Base-by-base conservation (phyloP, 495 filamentous ascomycete genomes). In the Entonaema liquescens region DNA sequence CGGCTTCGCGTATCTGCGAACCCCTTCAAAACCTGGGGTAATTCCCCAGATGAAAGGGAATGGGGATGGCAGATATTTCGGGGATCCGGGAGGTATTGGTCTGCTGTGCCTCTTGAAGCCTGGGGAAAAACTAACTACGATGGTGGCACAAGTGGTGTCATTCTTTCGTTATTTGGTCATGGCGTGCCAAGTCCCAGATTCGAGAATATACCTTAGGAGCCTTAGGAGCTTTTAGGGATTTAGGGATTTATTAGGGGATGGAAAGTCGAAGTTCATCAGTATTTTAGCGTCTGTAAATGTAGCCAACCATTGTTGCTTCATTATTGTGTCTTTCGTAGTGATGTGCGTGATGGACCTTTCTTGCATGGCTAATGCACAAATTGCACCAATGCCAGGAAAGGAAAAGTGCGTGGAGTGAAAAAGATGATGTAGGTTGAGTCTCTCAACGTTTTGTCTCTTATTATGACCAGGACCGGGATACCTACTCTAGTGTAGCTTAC, bases 21-120 rank as follows among this genome's bases (percentile, higher is more conserved):
- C 26, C n/a, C n/a, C 23, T 15, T n/a, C 0, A 50, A 72, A 73
- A 73, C 42, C 70, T 69, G 70, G 70, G 70, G 70, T 68, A 69
- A 73, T 36, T 50, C 29, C 53, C 26, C 53, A 35, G 53, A 33
- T 25, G 36, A 26, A 26, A 52, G 58, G 50, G 53, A 63, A 59
- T 64, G 64, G 64, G 54, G 69, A 67, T 47, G 54, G 3, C 42
- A 11, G 42, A 47, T 47, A 19, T 8, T 31, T 54, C 42, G 11
- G 42, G 12, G 49, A 12, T 36, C 52, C 31, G 29, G 50, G 50
- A 21, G 53, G 52, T 33, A 33, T 29, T 29, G 17, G 29, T 8
- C 15, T 12, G 28, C 29, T 19, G 55, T 57, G 56, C 47, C 65
- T 55, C 19, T 26, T 0, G 40, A 59, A 23, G 11, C 56, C 66